phyloP scores from a whole-genome alignment of 1,139 yeast species.

The Taphrina deformans region DNA sequence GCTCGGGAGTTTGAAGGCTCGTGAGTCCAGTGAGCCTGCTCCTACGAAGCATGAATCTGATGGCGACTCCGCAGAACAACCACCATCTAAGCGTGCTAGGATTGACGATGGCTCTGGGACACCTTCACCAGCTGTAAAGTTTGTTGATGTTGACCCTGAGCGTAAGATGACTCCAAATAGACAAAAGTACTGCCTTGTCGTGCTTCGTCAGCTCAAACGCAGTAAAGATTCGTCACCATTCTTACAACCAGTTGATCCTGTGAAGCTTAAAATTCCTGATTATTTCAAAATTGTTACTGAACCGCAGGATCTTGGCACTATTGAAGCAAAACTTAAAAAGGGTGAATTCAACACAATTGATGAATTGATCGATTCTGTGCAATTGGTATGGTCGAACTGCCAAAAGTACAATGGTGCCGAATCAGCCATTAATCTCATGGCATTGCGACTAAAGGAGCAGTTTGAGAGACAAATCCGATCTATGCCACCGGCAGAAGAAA shows the following conservation, averaged over 20 bases:
- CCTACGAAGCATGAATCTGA: not conserved
- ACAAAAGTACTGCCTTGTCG: conserved; percentile 40
- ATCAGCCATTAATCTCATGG: conserved; percentile 87
- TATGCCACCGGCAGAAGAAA: conserved; percentile 75
- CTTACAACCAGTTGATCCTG: conserved; percentile 82
- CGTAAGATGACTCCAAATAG: conserved; percentile 30
- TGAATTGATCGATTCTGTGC: conserved; percentile 75
- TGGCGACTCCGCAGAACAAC: not conserved
- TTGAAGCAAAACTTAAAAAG: conserved; percentile 71
- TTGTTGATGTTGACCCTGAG: conserved; percentile 17
- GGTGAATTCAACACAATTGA: conserved; percentile 71
- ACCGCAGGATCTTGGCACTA: conserved; percentile 94
- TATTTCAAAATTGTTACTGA: conserved; percentile 77
- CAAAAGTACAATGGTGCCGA: conserved; percentile 79
- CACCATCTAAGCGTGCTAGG: conserved; percentile 7
- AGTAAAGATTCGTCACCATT: conserved; percentile 93
- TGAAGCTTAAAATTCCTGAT: conserved; percentile 84
- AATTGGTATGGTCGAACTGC: conserved; percentile 81
- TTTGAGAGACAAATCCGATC: conserved; percentile 91
- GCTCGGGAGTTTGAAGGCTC: not conserved
- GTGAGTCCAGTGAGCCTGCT: not conserved
- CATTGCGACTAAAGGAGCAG: conserved; percentile 79
- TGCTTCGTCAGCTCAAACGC: conserved; percentile 69
- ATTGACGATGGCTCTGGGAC: conserved; percentile 8
- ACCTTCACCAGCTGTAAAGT: not conserved